Percentiles rank a stretch among this genome's conserved stretches.
phyloP scores from a whole-genome alignment of 441 rosid species.

The Oxalis stricta region DNA sequence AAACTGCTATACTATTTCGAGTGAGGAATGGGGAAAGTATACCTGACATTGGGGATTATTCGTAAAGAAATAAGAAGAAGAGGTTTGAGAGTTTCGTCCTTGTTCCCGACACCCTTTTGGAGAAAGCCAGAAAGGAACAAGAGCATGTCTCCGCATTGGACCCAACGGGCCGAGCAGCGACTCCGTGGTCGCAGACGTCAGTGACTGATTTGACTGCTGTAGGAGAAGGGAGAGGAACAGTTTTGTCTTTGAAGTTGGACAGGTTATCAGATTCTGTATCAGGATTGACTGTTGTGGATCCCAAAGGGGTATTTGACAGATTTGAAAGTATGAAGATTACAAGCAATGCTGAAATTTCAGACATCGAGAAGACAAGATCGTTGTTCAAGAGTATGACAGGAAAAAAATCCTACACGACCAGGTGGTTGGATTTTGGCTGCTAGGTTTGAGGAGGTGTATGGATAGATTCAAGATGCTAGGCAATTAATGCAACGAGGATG shows the following conservation, averaged over 20 bases:
- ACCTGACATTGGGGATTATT: slow-evolving; percentile 85
- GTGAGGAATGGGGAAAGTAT: slow-evolving; percentile 76
- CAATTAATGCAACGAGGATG: too few species aligned
- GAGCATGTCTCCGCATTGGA: slow-evolving; percentile 90
- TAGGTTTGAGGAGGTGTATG: too few species aligned
- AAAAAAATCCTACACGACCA: too few species aligned
- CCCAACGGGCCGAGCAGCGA: slow-evolving; percentile 71
- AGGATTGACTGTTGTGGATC: slow-evolving; percentile 85
- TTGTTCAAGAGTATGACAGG: too few species aligned
- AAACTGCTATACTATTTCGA: slow-evolving; percentile 54
- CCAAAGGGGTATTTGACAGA: slow-evolving; percentile 82
- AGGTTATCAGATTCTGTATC: slow-evolving; percentile 79
- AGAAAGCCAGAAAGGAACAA: slow-evolving; percentile 88
- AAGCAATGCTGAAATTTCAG: too few species aligned
- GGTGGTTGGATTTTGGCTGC: too few species aligned
- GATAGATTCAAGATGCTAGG: too few species aligned
- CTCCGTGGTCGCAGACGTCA: slow-evolving; percentile 78
- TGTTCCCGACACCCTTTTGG: slow-evolving; percentile 71
- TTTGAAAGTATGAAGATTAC: slow-evolving; percentile 5
- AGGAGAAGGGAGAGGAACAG: slow-evolving; percentile 93
- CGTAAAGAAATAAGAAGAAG: slow-evolving; percentile 72
- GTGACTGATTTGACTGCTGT: slow-evolving; percentile 84
- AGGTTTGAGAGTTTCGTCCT: slow-evolving; percentile 91
- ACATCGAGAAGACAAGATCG: too few species aligned
- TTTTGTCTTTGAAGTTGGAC: slow-evolving; percentile 77